Evolutionary conservation across 75 land plant genomes (phyloP), one percentile per base, ranked within the genome.

Genomic region (Selaginella tamariscina): DNA sequence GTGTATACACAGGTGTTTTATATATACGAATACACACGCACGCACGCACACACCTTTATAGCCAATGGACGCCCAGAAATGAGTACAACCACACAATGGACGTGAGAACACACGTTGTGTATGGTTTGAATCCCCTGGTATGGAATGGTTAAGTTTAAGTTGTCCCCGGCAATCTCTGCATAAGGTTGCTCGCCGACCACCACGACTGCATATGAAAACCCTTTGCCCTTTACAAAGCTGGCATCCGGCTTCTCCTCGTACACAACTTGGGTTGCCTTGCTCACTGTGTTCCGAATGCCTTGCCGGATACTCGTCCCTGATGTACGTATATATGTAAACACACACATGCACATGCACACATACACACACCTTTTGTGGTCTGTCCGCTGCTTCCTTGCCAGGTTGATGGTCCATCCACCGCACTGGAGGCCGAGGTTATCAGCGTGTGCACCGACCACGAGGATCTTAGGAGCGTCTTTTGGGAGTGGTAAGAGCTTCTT

Each of bases 121-220:
- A 84, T 74, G 9, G 85, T 30, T 18, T 84, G 75, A 27, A 70
- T 22, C 2, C 96, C 96, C 32, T 67, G 33, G 0, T 79, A 55
- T 24, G 96, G 98, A 0, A 93, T 89, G 1, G 70, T 66, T n/a
- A 93, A 88, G 74, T 76, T 78, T 24, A 70, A 27, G 63, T 82
- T 83, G 77, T 93, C 89, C 1, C 89, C 89, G 20, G 0, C 0
- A 2, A 65, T 71, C 65, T 87, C 90, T 21, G 88, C 79, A 67
- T 87, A 87, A 24, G 90, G 83, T 0, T 33, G 32, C 75, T 87
- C 88, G 0, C 88, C 90, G 26, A 87, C 85, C 5, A 80, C 87
- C 27, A 87, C 87, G 32, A 87, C 80, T 15, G 85, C 90, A 54
- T 82, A 82, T 21, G 72, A 65, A 70, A 82, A 80, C 15, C 65